Evolutionary conservation across 2,329 filamentous ascomycete species (phyloP).

Genomic region (Cyphellophora europaea): DNA sequence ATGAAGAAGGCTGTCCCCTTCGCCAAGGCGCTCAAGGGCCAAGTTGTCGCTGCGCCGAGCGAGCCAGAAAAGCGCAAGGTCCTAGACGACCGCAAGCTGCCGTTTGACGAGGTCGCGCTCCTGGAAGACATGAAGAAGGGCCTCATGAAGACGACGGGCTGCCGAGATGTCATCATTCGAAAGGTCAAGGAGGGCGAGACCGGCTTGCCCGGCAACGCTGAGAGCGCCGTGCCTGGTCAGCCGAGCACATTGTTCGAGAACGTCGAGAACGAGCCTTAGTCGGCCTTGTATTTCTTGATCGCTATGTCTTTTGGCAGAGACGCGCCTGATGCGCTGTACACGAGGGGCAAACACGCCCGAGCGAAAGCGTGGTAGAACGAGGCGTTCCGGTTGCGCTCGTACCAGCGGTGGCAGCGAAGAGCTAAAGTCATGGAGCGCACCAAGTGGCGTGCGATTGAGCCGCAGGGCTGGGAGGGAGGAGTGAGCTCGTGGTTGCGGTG

Average conservation of each 20-base stretch:
- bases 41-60: conserved; percentile 55
- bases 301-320: too few species aligned
- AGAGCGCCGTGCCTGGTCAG: conserved; percentile 68
- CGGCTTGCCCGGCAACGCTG: conserved; percentile 52
- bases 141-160: conserved; percentile 66
- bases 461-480: too few species aligned
- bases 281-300: too few species aligned
- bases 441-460: too few species aligned
- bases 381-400: too few species aligned
- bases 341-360: too few species aligned
- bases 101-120: conserved; percentile 73
- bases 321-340: too few species aligned
- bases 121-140: conserved; percentile 69
- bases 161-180: conserved; percentile 63
- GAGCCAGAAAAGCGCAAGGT: conserved; percentile 3
- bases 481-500: too few species aligned
- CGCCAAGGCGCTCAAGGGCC: conserved; percentile 76
- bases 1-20: conserved; percentile 99
- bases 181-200: conserved; percentile 58
- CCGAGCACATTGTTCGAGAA: conserved; percentile 84
- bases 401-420: too few species aligned
- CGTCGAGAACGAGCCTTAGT: too few species aligned
- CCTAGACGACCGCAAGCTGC: conserved; percentile 68
- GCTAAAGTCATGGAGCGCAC: too few species aligned
- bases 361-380: too few species aligned